Evolutionary conservation across 805 yeast species (phyloP).

Genomic region (Hanseniaspora valbyensis): DNA sequence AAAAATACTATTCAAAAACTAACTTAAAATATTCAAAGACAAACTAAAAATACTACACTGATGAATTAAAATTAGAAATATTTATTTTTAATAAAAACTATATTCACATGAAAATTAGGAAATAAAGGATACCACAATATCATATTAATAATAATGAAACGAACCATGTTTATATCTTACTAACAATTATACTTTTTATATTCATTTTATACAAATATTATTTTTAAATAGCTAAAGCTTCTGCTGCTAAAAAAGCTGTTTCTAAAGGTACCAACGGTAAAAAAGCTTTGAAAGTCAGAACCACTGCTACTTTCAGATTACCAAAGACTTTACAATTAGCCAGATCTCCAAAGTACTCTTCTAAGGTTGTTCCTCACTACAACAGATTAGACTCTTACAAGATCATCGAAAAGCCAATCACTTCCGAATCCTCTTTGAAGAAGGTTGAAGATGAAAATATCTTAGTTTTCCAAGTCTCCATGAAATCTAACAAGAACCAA

Average conservation of each 20-base stretch:
- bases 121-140: too few relatives aligned
- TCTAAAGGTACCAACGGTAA: slow-evolving; percentile 90
- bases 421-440: slow-evolving; percentile 98
- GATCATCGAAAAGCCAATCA: slow-evolving; percentile 86
- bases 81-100: too few relatives aligned
- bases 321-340: slow-evolving; percentile 95
- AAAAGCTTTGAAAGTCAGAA: slow-evolving; percentile 87
- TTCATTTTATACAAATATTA: neutral
- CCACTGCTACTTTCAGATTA: slow-evolving; percentile 86
- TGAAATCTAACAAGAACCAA: slow-evolving; percentile 96
- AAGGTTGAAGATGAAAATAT: slow-evolving; percentile 99
- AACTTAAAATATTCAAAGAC: too few relatives aligned
- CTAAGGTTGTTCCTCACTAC: slow-evolving; percentile 95
- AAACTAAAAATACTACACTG: too few relatives aligned
- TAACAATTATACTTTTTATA: slow-evolving; percentile 17
- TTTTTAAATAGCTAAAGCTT: slow-evolving; percentile 54
- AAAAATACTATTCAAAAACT: too few relatives aligned
- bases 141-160: neutral
- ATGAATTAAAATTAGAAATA: too few relatives aligned
- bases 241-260: slow-evolving; percentile 97
- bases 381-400: slow-evolving; percentile 94
- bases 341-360: slow-evolving; percentile 89
- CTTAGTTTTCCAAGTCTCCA: slow-evolving; percentile 94
- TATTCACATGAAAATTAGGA: too few relatives aligned
- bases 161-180: slow-evolving; percentile 15